These are phyloP conservation scores for Theileria parva DNA, from an alignment of 169 alveolate genomes.

Conservation along the genomic window DNA sequence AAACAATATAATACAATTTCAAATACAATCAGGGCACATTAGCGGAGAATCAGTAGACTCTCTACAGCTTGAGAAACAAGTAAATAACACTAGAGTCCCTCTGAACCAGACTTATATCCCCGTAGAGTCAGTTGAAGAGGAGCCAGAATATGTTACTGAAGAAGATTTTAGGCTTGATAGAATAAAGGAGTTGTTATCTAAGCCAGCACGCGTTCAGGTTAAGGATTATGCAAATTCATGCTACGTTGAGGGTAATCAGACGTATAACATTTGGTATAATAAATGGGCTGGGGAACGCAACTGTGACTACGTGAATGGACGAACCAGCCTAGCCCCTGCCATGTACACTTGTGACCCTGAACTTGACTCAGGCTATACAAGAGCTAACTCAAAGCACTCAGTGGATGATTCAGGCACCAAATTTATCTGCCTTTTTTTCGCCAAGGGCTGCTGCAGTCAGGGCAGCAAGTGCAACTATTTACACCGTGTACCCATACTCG, in stretches of 20 bases:
- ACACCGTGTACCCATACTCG: constrained; percentile 94
- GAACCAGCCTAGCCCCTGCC: constrained; percentile 86
- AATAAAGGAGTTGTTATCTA: constrained; percentile 29
- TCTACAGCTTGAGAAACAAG: constrained; percentile 42
- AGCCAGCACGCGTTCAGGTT: constrained; percentile 58
- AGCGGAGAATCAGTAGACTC: constrained; percentile 45
- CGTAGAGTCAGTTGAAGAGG: constrained; percentile 44
- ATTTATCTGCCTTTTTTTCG: constrained; percentile 93
- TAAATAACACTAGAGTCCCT: constrained; percentile 55
- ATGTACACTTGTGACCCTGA: constrained; percentile 90
- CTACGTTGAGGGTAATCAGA: constrained; percentile 91
- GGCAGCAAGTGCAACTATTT: constrained; percentile 95
- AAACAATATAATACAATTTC: constrained; percentile 19
- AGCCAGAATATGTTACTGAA: constrained; percentile 16
- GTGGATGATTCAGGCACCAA: constrained; percentile 76
- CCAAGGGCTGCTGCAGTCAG: constrained; percentile 96
- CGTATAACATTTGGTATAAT: constrained; percentile 98
- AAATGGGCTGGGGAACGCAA: constrained; percentile 90
- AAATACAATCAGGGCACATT: constrained; percentile 57
- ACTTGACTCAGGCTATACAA: constrained; percentile 95
- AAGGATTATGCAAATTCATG: constrained; percentile 51
- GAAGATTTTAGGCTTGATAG: constrained; percentile 28
- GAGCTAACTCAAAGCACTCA: constrained; percentile 85
- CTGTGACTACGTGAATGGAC: constrained; percentile 68
- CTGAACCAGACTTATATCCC: constrained; percentile 45